phyloP scores from a whole-genome alignment of 352 stramenopile genomes.

The Phytophthora sansomeana region DNA sequence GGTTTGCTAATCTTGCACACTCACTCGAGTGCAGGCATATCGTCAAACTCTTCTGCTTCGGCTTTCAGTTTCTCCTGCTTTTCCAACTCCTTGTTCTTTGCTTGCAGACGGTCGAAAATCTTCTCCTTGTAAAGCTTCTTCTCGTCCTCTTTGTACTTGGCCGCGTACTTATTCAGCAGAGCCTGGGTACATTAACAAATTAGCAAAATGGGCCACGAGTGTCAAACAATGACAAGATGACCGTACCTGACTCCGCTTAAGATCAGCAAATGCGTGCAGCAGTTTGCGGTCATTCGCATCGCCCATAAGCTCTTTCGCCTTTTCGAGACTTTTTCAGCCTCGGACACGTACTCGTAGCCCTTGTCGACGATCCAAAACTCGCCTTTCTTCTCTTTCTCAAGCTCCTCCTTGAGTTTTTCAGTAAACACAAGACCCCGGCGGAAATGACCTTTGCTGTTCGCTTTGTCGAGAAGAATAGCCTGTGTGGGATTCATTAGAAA shows the following conservation, averaged over 20 bases:
- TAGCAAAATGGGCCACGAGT: background rate
- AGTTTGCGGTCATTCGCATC: constrained; percentile 63
- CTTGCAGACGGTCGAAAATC: constrained; percentile 86
- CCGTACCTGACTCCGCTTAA: constrained; percentile 73
- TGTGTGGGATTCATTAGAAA: constrained; percentile 21
- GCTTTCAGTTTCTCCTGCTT: constrained; percentile 73
- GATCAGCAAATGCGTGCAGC: constrained; percentile 58
- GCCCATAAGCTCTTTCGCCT: constrained; percentile 52
- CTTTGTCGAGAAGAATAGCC: constrained; percentile 73
- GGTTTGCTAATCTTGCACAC: constrained; percentile 57
- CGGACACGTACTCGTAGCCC: constrained; percentile 71
- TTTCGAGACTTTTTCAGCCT: constrained; percentile 80
- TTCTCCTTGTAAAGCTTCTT: constrained; percentile 92
- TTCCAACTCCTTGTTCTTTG: constrained; percentile 83
- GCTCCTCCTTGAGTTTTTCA: constrained; percentile 82
- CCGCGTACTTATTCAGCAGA: constrained; percentile 61
- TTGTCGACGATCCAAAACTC: constrained; percentile 92
- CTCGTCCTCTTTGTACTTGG: constrained; percentile 87
- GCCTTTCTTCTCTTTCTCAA: constrained; percentile 81
- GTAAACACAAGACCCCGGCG: constrained; percentile 80
- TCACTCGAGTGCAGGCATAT: constrained; percentile 87
- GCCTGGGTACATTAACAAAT: constrained; percentile 33
- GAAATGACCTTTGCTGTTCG: constrained; percentile 81
- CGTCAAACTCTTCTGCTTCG: constrained; percentile 76
- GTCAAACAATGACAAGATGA: background rate